Conservation (phyloP, 164 flowering plant genomes). For the Stephania yunnanensis region DNA sequence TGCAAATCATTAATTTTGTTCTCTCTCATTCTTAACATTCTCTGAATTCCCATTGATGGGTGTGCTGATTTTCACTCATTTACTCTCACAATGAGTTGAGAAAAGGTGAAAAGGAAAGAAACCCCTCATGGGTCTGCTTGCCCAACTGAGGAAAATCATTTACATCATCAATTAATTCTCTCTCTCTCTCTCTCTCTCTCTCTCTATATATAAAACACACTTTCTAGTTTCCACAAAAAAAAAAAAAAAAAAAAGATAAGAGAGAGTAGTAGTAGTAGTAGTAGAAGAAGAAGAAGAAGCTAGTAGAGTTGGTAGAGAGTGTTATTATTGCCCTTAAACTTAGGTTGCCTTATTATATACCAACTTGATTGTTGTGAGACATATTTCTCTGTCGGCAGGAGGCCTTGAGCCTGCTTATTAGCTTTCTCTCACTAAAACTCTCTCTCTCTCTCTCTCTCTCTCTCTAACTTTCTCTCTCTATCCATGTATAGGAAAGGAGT, state of each 20-base stretch:
- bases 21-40: not conserved
- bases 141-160: constrained; percentile 2
- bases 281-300: constrained; percentile 9
- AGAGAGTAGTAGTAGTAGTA: not conserved
- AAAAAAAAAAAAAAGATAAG: not conserved
- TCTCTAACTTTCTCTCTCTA: no score
- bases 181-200: not conserved
- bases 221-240: no score
- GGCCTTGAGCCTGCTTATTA: not conserved
- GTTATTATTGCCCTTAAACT: constrained; percentile 11
- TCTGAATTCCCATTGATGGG: not conserved
- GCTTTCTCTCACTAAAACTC: no score
- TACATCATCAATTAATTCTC: not conserved
- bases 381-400: constrained; percentile 36
- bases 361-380: constrained; percentile 22
- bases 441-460: no score
- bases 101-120: not conserved
- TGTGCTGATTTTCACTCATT: not conserved
- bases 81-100: not conserved
- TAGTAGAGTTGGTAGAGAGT: constrained; percentile 6
- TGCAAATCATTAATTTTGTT: no score
- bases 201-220: not conserved
- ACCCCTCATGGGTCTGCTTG: not conserved
- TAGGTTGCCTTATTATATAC: constrained; percentile 15
- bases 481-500: not conserved